Evolutionary conservation across 768 basidiomycete genomes (phyloP), one percentile per base, ranked within the genome.

Genomic region (Suillus paluster): DNA sequence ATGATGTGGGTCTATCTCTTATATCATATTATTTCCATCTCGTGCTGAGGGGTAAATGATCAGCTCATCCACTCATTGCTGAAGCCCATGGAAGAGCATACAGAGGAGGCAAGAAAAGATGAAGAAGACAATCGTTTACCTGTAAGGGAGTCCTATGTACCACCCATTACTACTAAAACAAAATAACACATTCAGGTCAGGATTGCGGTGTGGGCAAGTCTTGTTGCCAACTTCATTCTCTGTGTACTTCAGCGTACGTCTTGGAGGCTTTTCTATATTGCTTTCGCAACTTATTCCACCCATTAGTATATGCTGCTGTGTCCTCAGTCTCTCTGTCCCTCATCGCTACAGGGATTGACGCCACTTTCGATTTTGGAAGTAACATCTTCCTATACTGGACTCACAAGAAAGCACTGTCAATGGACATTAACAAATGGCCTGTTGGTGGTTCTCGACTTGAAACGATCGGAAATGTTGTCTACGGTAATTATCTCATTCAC

Each of bases 351-450:
- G 91, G 84, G 10, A 91, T 96, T 70, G 97, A 99, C 72, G 88
- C 95, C 14, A 80, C 92, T 17, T 93, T 89, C 69, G 94, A 95
- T 71, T 81, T 92, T 64, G 89, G 90, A 49, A 92, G 91, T 70
- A 95, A 94, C 68, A 72, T 94, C 49, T 78, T 95, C n/a, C 81
- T 95, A 3, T 90, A 87, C 66, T 88, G 84, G 82, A 79, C 96
- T 3, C 89, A 99, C 75, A 80, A 80, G 66, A 90, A 94, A 68
- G 88, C 94, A 1, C 76, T 69, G 12, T 81, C 67, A 38, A 82
- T 97, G 63, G 95, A 97, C 69, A 66, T 79, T 46, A 93, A 90
- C 74, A 91, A 91, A 66, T 98, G 94, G 95, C 95, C 96, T 33
- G 90, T 94, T 4, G 90, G 95, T 54, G 95, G 95, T 41, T 86